These are phyloP conservation scores for Centaurea solstitialis DNA, from an alignment of 129 eudicot genomes.

Conservation along the genomic window DNA sequence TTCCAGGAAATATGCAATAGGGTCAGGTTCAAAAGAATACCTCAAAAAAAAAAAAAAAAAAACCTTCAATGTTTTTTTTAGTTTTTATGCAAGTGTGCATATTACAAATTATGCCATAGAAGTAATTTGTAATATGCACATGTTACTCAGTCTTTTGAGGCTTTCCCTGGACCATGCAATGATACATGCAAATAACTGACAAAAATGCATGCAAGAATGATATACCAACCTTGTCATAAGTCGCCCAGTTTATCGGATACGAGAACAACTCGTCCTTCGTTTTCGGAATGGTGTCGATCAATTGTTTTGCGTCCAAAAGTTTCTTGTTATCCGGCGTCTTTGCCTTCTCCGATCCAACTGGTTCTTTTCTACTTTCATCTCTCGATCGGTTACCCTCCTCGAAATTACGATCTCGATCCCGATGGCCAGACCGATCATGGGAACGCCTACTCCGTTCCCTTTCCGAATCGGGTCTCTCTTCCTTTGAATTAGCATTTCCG, in stretches of 20 bases:
- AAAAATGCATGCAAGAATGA: background rate
- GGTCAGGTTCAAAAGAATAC: no score
- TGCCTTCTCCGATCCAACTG: conserved; percentile 47
- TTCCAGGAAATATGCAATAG: background rate
- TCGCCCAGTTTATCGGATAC: conserved; percentile 76
- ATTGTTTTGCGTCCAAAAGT: conserved; percentile 87
- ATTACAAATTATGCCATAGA: no score
- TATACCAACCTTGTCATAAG: conserved; percentile 70
- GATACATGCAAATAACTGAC: background rate
- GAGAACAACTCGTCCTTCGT: conserved; percentile 94
- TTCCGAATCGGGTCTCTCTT: conserved; percentile 67
- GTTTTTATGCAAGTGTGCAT: no score
- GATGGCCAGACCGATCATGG: conserved; percentile 63
- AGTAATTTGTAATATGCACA: no score
- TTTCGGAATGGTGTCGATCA: conserved; percentile 92
- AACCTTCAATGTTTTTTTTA: no score
- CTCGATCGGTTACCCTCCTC: conserved; percentile 45
- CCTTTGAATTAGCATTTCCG: conserved; percentile 53
- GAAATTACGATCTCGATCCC: conserved; percentile 56
- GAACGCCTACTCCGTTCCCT: conserved; percentile 64
- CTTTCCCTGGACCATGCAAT: no score
- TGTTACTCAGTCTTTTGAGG: no score
- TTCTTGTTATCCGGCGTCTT: conserved; percentile 71
- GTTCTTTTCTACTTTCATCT: conserved; percentile 57
- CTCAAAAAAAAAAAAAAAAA: no score